A percentile compares a stretch with the other conserved stretches of the same genome.
Evolutionary conservation across 2,329 filamentous ascomycete species (phyloP).

Genomic region (Epichloe sp.): DNA sequence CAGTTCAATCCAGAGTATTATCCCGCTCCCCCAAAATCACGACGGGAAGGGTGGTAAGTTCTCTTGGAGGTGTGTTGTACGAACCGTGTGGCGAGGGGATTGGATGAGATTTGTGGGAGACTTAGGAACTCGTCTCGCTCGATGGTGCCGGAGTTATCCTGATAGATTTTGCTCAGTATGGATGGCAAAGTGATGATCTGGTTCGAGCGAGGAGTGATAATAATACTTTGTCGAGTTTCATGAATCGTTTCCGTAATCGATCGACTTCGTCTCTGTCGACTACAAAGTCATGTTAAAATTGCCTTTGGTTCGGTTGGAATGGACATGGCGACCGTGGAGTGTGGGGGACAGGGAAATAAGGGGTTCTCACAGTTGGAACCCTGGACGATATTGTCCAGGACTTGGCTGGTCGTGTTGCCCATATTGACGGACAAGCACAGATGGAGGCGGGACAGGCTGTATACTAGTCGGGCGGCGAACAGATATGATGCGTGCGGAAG

Average conservation of each 20-base stretch:
- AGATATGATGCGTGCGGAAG: neutral
- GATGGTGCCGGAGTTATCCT: constrained; percentile 98
- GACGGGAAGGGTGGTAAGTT: no score
- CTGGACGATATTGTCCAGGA: constrained; percentile 92
- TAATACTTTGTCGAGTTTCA: constrained; percentile 91
- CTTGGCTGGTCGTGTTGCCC: constrained; percentile 57
- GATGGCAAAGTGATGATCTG: no score
- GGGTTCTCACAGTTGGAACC: constrained; percentile 72
- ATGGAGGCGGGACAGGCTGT: neutral
- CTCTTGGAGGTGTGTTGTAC: neutral
- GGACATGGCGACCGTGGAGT: no score
- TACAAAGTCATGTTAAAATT: constrained; percentile 23
- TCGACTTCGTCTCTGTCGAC: constrained; percentile 97
- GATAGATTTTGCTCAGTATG: neutral
- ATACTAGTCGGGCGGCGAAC: neutral
- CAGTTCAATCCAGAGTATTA: no score
- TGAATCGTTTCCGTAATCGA: constrained; percentile 88
- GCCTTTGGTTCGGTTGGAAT: neutral
- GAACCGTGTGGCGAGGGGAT: constrained; percentile 68
- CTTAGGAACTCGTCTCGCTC: constrained; percentile 97
- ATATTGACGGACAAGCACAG: constrained; percentile 25
- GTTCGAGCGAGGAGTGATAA: neutral
- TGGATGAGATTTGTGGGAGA: constrained; percentile 92
- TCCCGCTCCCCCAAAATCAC: no score
- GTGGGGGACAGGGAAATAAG: neutral